Evolutionary conservation across 2,329 filamentous ascomycete genomes (phyloP), one percentile per base, ranked within the genome.

Genomic region (Cladosporium sp.): DNA sequence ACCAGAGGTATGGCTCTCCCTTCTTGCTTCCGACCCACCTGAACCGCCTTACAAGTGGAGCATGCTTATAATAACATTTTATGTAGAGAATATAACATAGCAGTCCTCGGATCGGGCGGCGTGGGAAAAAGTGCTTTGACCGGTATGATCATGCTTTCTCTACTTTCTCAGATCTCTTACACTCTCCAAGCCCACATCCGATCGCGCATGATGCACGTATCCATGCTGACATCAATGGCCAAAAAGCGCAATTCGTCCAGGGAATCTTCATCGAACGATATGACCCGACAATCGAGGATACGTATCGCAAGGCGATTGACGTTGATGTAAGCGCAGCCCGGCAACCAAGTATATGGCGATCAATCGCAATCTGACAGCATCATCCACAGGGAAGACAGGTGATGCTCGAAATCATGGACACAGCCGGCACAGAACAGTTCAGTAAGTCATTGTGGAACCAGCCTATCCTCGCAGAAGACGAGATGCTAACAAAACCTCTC

Each of bases 101-200:
- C 90, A 61, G 88, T 91, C 56, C 76, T 91, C 60, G 88, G 88
- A 67, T 85, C 87, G 74, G 87, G 89, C 72, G 89, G 89, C 68
- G 89, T 95, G 66, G 89, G 89, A 56, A 95, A 95, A 73, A 95
- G 89, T 69, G 95, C 89, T 77, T 76, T 95, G 61, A 95, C 89
- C 70, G 88, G 89, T 93, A 76, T 36, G 32, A 27, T 18, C 32
- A 11, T 36, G 30, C n/a, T n/a, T 32, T 32, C 30, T n/a, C n/a
- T 32, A 32, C 30, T 32, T n/a, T n/a, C 30, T 32, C 7, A 12
- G n/a, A 32, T 19, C 38, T 36, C 29, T 34, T 32, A 15, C 42
- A 29, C 43, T 15, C 34, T 40, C 13, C 40, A n/a, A n/a, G n/a
- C n/a, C n/a, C n/a, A n/a, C n/a, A n/a, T n/a, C n/a, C n/a, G n/a